Evolutionary conservation across 768 basidiomycete genomes (phyloP), one percentile per base, ranked within the genome.

Genomic region (Kwoniella botswanensis): DNA sequence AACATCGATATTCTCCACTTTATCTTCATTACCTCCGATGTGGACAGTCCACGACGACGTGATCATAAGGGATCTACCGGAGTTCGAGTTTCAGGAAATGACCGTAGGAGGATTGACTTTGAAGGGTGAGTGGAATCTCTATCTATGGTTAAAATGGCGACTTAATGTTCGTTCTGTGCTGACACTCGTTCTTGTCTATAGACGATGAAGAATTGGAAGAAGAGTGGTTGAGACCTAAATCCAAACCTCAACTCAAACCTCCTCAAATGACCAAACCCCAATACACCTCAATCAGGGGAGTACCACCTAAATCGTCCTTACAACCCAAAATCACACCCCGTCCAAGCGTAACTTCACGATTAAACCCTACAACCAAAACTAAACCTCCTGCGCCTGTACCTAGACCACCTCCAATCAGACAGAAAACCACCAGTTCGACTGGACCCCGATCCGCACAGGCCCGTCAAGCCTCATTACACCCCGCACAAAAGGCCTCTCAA

Each of bases 151-250:
- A 35, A 35, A 35, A 35, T 35, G 35, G 35, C 35, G 0, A 35
- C 35, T 35, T 35, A 22, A 5, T 43, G 53, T 55, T 60, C 26
- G 10, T 35, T 55, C 17, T 29, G 29, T 26, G 43, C 67, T 12
- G 44, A 29, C 7, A 15, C n/a, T 26, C 3, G 9, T 0, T 13
- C 29, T 41, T 21, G 12, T 17, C 7, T 44, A 50, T 35, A 70
- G 68, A 18, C 12, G 68, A 70, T 24, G 68, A 64, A 11, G 68
- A 70, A 6, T 44, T 70, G 46, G 68, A 70, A 65, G 68, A 70
- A 60, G 63, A 46, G 3, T 70, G 68, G 68, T 50, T 70, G 26
- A 63, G 41, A 44, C 63, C 68, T 6, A 70, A 70, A 56, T 7
- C 50, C 13, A 42, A 69, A 44, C 13, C 60, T n/a, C 24, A 13